phyloP scores from a whole-genome alignment of 2,329 filamentous ascomycete species.

The Ophiosphaerella korrae region DNA sequence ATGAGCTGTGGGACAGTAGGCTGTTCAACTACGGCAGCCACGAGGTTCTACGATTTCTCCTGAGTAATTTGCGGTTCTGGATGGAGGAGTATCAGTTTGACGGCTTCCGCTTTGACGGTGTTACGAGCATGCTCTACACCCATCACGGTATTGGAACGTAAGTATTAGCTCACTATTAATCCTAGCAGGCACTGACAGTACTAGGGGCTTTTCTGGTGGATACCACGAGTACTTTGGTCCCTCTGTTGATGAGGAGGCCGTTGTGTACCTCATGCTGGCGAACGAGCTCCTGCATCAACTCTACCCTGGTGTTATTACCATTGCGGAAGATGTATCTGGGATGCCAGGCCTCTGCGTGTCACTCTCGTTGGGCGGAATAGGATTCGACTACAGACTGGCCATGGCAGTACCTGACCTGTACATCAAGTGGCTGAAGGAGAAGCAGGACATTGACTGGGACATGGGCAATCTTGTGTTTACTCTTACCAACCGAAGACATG shows the following conservation, averaged over 20 bases:
- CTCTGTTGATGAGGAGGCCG: constrained; percentile 87
- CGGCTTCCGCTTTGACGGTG: constrained; percentile 96
- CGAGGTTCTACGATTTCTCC: constrained; percentile 91
- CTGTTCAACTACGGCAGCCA: constrained; percentile 97
- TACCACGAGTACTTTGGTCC: constrained; percentile 98
- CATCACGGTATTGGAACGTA: constrained; percentile 98
- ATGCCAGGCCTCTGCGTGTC: constrained; percentile 97
- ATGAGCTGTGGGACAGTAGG: constrained; percentile 94
- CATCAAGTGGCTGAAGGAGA: constrained; percentile 98
- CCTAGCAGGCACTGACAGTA: constrained; percentile 28
- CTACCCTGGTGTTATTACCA: constrained; percentile 85
- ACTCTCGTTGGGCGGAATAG: constrained; percentile 83
- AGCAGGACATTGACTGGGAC: constrained; percentile 89
- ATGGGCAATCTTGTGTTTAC: constrained; percentile 84
- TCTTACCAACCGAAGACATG: constrained; percentile 88
- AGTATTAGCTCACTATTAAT: constrained; percentile 48
- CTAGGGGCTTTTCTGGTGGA: constrained; percentile 89
- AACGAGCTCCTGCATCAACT: constrained; percentile 94
- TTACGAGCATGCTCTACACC: constrained; percentile 96
- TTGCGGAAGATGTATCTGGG: constrained; percentile 96
- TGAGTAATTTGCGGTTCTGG: constrained; percentile 97
- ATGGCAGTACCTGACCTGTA: constrained; percentile 99
- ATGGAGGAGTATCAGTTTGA: constrained; percentile 99
- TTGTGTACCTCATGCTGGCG: constrained; percentile 93
- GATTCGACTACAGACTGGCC: constrained; percentile 94